Evolutionary conservation across 2,329 filamentous ascomycete genomes (phyloP).

Genomic region (Alternaria gaisen): DNA sequence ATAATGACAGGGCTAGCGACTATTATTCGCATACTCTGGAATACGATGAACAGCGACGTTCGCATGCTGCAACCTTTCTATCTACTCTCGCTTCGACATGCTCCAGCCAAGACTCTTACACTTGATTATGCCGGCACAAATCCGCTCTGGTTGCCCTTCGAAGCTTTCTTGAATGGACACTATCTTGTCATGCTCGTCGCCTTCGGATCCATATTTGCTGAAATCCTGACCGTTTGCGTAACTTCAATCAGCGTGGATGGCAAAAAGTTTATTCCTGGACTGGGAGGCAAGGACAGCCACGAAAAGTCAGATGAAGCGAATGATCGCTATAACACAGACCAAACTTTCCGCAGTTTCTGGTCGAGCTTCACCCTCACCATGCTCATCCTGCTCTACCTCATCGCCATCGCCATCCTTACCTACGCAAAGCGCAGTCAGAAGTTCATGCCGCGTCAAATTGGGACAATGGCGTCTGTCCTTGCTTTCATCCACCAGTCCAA

Average conservation of each 20-base stretch:
- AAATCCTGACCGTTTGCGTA: slow-evolving; percentile 75
- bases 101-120: slow-evolving; percentile 70
- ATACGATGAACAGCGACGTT: slow-evolving; percentile 72
- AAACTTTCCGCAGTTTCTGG: slow-evolving; percentile 69
- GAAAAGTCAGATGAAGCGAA: slow-evolving; percentile 16
- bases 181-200: slow-evolving; percentile 73
- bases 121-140: slow-evolving; percentile 78
- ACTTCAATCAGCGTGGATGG: slow-evolving; percentile 73
- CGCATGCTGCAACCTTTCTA: slow-evolving; percentile 80
- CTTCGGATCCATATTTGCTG: slow-evolving; percentile 74
- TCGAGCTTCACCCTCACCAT: slow-evolving; percentile 69
- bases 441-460: slow-evolving; percentile 80
- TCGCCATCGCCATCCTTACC: slow-evolving; percentile 66
- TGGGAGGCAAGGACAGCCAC: slow-evolving; percentile 28
- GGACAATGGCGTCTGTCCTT: slow-evolving; percentile 78
- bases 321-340: slow-evolving; percentile 48
- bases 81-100: slow-evolving; percentile 71
- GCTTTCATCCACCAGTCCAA: slow-evolving; percentile 82
- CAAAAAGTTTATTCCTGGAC: slow-evolving; percentile 61
- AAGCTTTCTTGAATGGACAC: slow-evolving; percentile 70
- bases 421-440: slow-evolving; percentile 70
- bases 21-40: slow-evolving; percentile 73
- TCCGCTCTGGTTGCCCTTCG: slow-evolving; percentile 70
- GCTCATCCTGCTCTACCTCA: slow-evolving; percentile 72
- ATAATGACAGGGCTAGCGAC: slow-evolving; percentile 72